Evolutionary conservation across 345 rosid genomes (phyloP).

Genomic region (Psidium friedrichsthalianum): DNA sequence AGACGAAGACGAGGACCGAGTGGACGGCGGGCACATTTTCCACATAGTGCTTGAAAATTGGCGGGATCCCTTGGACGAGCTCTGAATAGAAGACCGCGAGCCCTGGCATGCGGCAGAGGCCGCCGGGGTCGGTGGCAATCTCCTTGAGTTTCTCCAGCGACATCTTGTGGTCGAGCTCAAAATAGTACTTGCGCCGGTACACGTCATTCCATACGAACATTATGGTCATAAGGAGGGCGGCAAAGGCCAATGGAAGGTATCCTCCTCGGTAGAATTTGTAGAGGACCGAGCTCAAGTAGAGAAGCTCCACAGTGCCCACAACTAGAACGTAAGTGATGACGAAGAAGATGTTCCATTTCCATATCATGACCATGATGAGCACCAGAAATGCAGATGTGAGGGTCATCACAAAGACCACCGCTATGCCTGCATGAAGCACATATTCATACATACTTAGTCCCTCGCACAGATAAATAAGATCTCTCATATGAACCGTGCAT

Average conservation of each 20-base stretch:
- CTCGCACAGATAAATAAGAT: neutral
- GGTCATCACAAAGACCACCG: slow-evolving; percentile 36
- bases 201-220: slow-evolving; percentile 38
- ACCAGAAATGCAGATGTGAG: slow-evolving; percentile 30
- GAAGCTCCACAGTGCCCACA: slow-evolving; percentile 16
- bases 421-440: slow-evolving; percentile 22
- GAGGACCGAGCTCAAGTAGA: slow-evolving; percentile 31
- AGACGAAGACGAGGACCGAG: slow-evolving; percentile 28
- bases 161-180: slow-evolving; percentile 35
- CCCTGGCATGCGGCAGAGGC: slow-evolving; percentile 18
- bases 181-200: slow-evolving; percentile 20
- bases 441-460: neutral
- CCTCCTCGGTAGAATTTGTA: slow-evolving; percentile 40
- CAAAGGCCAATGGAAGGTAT: slow-evolving; percentile 32
- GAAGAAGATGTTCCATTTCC: slow-evolving; percentile 32
- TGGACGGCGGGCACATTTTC: slow-evolving; percentile 26
- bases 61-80: slow-evolving; percentile 30
- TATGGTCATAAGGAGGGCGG: slow-evolving; percentile 11
- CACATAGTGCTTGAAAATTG: slow-evolving; percentile 32
- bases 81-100: slow-evolving; percentile 35
- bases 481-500: neutral
- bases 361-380: slow-evolving; percentile 43
- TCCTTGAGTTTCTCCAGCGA: slow-evolving; percentile 8
- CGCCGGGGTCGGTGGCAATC: neutral
- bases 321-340: slow-evolving; percentile 11